Evolutionary conservation across 331 rosid genomes (phyloP).

Genomic region (Malus hybrid): DNA sequence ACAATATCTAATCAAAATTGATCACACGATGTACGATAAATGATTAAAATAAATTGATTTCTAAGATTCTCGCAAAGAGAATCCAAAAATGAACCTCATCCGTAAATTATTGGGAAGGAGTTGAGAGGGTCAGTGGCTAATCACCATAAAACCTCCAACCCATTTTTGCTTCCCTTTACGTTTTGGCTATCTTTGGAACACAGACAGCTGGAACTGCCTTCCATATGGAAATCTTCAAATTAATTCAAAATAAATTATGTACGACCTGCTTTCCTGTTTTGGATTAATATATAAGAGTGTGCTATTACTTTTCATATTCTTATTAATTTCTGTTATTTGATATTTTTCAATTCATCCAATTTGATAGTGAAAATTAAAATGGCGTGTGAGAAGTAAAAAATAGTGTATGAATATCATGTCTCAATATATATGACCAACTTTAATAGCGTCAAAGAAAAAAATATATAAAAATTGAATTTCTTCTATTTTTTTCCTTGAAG

Average conservation of each 20-base stretch:
- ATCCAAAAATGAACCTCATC: not conserved
- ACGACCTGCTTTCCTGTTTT: not conserved
- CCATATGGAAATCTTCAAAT: not conserved
- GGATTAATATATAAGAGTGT: too few species aligned
- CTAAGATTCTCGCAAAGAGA: too few species aligned
- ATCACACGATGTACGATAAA: too few species aligned
- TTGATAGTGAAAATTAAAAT: fast-evolving
- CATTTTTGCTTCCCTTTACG: not conserved
- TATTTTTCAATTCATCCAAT: too few species aligned
- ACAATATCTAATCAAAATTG: too few species aligned
- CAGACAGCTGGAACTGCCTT: not conserved
- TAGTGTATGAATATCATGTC: fast-evolving
- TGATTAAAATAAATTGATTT: too few species aligned
- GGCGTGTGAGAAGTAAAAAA: too few species aligned
- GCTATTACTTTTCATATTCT: fast-evolving
- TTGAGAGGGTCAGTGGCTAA: not conserved
- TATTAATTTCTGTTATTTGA: too few species aligned
- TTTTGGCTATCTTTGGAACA: not conserved
- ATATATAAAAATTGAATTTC: not conserved
- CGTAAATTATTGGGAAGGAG: not conserved
- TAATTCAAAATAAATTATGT: not conserved
- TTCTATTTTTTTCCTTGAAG: not conserved
- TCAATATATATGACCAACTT: not conserved
- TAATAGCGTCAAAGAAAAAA: not conserved
- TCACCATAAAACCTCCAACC: not conserved